Evolutionary conservation across 768 basidiomycete genomes (phyloP).

Genomic region (Boletus sp.): DNA sequence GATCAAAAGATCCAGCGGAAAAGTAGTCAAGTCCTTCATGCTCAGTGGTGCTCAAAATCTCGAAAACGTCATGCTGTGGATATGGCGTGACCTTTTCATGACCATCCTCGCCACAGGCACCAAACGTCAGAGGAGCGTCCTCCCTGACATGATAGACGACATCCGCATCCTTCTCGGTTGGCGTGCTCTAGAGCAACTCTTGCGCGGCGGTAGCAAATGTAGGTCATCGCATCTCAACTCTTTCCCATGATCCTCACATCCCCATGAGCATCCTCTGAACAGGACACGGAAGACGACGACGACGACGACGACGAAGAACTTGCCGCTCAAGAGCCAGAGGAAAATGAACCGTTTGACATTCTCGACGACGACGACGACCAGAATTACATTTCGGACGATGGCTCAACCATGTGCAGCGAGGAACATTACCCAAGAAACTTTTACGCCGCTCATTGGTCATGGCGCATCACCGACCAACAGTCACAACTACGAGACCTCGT

Average conservation of each 20-base stretch:
- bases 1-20: conserved; percentile 45
- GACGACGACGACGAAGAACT: conserved; percentile 12
- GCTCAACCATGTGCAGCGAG: conserved; percentile 20
- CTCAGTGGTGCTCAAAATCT: conserved; percentile 49
- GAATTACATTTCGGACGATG: conserved; percentile 23
- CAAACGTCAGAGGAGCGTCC: conserved; percentile 26
- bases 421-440: conserved; percentile 31
- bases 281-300: conserved; percentile 26
- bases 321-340: background rate
- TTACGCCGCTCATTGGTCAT: conserved; percentile 55
- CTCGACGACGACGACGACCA: conserved; percentile 36
- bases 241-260: background rate
- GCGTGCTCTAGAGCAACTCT: conserved; percentile 47
- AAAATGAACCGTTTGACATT: background rate
- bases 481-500: conserved; percentile 42
- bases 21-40: conserved; percentile 46
- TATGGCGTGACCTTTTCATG: conserved; percentile 69
- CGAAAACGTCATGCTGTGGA: conserved; percentile 51
- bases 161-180: conserved; percentile 53
- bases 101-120: conserved; percentile 46
- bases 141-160: conserved; percentile 59
- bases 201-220: conserved; percentile 53
- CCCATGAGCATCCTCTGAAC: background rate
- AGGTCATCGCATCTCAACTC: conserved; percentile 13
- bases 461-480: conserved; percentile 40